Evolutionary conservation across 1,284 basidiomycete genomes (phyloP), one percentile per base, ranked within the genome.

Genomic region (Ceratobasidium sp.): DNA sequence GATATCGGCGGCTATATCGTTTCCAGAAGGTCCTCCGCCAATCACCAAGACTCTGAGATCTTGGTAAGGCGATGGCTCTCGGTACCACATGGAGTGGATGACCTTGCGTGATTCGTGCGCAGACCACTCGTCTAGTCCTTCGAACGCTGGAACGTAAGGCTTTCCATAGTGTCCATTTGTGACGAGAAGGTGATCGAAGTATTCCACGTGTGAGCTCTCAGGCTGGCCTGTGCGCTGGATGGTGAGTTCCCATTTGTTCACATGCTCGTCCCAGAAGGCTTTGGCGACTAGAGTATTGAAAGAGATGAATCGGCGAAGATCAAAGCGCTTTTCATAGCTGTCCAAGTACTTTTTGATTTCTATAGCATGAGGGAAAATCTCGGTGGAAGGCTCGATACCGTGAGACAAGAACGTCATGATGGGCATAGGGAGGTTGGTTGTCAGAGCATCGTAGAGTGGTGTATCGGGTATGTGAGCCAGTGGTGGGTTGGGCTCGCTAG

Each of bases 371-470:
- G 92, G 91, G 78, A 86, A 94, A 26, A 93, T 81, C 1, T 87
- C 84, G 0, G 91, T 93, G 2, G 85, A 87, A 0, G 90, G 88
- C 0, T 90, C 89, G 76, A 91, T 92, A 1, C 83, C 78, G 77
- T 87, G 88, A 71, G 85, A 85, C 0, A 84, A 82, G 75, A 84
- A 93, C 8, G 85, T 85, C 92, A 94, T 93, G 52, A 89, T 74
- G 0, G 89, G 89, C 76, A 93, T 89, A 0, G 92, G 90, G 1
- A 93, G 79, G 77, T 93, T 94, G 1, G 92, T 89, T 23, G 88
- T 89, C 26, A 94, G 82, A 1, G 89, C 89, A 76, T 93, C 89
- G 77, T 94, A 94, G 21, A 92, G 77, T 0, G 92, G 87, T 0
- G 91, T 89, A 16, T 49, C 67, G 32, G 67, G 67, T n/a, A 38